phyloP scores from a whole-genome alignment of 2,329 filamentous ascomycete genomes.

The Epichloe typhina region DNA sequence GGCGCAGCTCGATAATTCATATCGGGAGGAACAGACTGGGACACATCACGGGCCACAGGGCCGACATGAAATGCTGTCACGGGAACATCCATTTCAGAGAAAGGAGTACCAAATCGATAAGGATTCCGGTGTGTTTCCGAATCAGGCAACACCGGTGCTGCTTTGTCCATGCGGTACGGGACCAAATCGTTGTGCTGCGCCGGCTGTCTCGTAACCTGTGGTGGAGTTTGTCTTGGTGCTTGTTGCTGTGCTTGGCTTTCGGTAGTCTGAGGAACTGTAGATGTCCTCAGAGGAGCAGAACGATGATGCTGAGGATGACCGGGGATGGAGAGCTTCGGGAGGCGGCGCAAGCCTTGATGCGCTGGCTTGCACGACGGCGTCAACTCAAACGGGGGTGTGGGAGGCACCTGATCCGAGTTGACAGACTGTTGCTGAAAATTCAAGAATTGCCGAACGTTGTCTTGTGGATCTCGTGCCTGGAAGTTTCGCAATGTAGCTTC shows the following conservation, averaged over 20 bases:
- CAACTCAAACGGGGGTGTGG: slow-evolving; percentile 57
- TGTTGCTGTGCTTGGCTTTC: slow-evolving; percentile 13
- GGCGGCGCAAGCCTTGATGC: slow-evolving; percentile 41
- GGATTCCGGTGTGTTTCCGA: slow-evolving; percentile 43
- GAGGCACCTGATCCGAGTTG: slow-evolving; percentile 41
- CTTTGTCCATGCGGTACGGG: slow-evolving; percentile 39
- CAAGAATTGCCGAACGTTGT: slow-evolving; percentile 86
- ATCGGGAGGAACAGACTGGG: slow-evolving; percentile 85
- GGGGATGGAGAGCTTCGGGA: slow-evolving; percentile 52
- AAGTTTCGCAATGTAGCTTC: slow-evolving; percentile 59
- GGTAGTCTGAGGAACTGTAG: slow-evolving; percentile 15
- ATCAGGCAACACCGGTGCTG: slow-evolving; percentile 38
- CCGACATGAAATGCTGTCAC: slow-evolving; percentile 59
- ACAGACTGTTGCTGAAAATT: slow-evolving; percentile 58
- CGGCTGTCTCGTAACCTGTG: slow-evolving; percentile 8
- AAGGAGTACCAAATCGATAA: slow-evolving; percentile 73
- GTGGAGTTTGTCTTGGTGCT: slow-evolving; percentile 13
- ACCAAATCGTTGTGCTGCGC: slow-evolving; percentile 23
- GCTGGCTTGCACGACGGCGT: slow-evolving; percentile 34
- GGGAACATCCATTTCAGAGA: slow-evolving; percentile 83
- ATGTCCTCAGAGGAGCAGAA: slow-evolving; percentile 14
- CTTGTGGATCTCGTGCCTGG: slow-evolving; percentile 66
- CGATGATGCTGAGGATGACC: slow-evolving; percentile 19
- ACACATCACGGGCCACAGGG: slow-evolving; percentile 63
- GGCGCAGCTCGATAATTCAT: slow-evolving; percentile 60